Evolutionary conservation across 805 yeast genomes (phyloP).

Genomic region (Blastobotrys terrestris): DNA sequence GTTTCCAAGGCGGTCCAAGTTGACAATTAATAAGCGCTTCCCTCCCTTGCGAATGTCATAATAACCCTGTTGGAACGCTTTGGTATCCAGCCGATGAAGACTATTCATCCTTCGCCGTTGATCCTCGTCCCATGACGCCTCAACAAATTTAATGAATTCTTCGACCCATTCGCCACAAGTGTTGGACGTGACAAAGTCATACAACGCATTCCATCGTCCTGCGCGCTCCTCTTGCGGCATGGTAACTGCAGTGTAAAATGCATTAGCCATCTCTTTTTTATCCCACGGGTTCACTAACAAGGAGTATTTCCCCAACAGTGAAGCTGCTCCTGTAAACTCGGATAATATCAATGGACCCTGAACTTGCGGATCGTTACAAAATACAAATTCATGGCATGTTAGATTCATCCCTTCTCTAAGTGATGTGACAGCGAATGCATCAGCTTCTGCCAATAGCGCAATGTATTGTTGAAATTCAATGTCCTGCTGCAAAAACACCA

Average conservation of each 20-base stretch:
- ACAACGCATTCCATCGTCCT: constrained; percentile 59
- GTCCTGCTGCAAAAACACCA: constrained; percentile 91
- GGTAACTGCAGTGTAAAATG: constrained; percentile 81
- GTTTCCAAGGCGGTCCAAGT: constrained; percentile 39
- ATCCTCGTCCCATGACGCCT: constrained; percentile 46
- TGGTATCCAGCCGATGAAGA: constrained; percentile 28
- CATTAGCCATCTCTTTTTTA: constrained; percentile 83
- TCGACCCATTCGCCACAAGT: constrained; percentile 75
- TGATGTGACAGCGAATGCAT: constrained; percentile 86
- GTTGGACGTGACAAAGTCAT: constrained; percentile 52
- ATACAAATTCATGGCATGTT: constrained; percentile 93
- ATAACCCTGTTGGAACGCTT: constrained; percentile 3
- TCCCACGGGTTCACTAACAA: constrained; percentile 97
- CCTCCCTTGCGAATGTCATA: constrained; percentile 19
- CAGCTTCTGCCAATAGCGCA: constrained; percentile 77
- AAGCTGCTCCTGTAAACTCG: constrained; percentile 99
- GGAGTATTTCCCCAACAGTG: constrained; percentile 91
- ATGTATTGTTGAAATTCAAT: constrained; percentile 88
- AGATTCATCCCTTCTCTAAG: constrained; percentile 99
- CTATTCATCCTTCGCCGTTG: constrained; percentile 34
- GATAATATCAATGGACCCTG: constrained; percentile 84
- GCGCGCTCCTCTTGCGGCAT: constrained; percentile 67
- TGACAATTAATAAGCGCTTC: constrained; percentile 46
- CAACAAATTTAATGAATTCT: constrained; percentile 48
- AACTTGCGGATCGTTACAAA: constrained; percentile 81